Conservation (phyloP, 371 early-diverging fungal genomes). For the Apophysomyces ossiformis region DNA sequence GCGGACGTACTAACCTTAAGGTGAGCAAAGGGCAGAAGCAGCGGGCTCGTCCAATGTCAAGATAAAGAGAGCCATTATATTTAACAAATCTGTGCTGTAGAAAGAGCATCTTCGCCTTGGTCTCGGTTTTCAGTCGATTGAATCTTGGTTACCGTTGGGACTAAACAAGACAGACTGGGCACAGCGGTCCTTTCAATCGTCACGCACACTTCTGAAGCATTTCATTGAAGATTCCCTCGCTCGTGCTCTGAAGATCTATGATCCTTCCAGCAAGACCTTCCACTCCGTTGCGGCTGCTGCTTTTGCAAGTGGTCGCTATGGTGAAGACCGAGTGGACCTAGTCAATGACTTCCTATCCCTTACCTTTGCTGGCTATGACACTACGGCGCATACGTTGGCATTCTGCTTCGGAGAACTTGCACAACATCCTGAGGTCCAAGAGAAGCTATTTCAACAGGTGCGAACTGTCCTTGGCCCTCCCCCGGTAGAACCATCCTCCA, state of each 20-base stretch:
- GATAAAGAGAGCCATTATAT: no score
- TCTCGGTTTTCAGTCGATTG: conserved; percentile 48
- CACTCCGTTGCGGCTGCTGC: conserved; percentile 48
- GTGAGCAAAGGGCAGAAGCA: conserved; percentile 17
- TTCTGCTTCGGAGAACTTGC: conserved; percentile 54
- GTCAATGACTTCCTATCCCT: conserved; percentile 47
- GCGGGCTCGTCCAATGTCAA: background rate
- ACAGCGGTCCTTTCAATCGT: conserved; percentile 34
- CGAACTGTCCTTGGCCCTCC: conserved; percentile 46
- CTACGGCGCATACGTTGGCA: conserved; percentile 52
- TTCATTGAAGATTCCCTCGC: conserved; percentile 45
- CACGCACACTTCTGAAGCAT: conserved; percentile 40
- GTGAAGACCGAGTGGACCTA: conserved; percentile 27
- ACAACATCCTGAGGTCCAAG: conserved; percentile 42
- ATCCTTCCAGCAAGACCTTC: conserved; percentile 19
- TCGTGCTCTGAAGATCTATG: conserved; percentile 21
- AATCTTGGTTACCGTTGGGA: conserved; percentile 51
- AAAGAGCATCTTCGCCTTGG: conserved; percentile 42
- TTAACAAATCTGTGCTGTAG: conserved; percentile 18
- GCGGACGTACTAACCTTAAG: conserved; percentile 45
- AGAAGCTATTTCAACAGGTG: conserved; percentile 40
- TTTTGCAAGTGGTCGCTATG: conserved; percentile 40
- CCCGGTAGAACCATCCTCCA: conserved; percentile 34
- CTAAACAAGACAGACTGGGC: conserved; percentile 51
- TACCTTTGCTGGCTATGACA: conserved; percentile 55